phyloP scores from a whole-genome alignment of 805 yeast species.

The Barnettozyma wickerhamii region DNA sequence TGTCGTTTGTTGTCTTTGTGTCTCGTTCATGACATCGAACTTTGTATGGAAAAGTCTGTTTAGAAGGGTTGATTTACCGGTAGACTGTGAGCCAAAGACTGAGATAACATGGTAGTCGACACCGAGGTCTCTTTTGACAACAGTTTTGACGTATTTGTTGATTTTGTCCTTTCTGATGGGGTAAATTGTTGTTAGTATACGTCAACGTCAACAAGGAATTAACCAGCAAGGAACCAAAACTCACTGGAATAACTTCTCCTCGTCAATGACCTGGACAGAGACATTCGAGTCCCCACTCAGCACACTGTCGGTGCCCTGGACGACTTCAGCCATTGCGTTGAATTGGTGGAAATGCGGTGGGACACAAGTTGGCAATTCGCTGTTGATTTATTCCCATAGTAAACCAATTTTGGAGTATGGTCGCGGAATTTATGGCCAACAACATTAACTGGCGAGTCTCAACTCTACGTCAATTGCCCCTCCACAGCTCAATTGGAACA shows the following conservation, averaged over 20 bases:
- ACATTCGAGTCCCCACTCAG: slow-evolving; percentile 5
- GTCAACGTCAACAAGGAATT: no score
- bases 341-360: no score
- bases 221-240: neutral
- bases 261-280: slow-evolving; percentile 51
- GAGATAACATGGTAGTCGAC: slow-evolving; percentile 84
- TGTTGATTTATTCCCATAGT: no score
- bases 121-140: slow-evolving; percentile 44
- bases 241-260: slow-evolving; percentile 42
- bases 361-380: no score
- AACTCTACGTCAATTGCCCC: no score
- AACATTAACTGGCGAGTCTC: no score
- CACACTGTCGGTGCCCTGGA: neutral
- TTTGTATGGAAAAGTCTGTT: slow-evolving; percentile 81
- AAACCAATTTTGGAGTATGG: no score
- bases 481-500: no score
- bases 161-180: slow-evolving; percentile 8
- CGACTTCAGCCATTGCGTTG: neutral
- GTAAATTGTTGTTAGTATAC: slow-evolving; percentile 4
- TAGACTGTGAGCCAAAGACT: slow-evolving; percentile 95
- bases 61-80: slow-evolving; percentile 91
- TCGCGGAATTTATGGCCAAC: no score
- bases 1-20: slow-evolving; percentile 83
- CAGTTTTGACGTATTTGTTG: slow-evolving; percentile 28
- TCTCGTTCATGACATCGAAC: slow-evolving; percentile 92